Evolutionary conservation across 2,329 filamentous ascomycete genomes (phyloP).

Genomic region (Rhinocladiella similis): DNA sequence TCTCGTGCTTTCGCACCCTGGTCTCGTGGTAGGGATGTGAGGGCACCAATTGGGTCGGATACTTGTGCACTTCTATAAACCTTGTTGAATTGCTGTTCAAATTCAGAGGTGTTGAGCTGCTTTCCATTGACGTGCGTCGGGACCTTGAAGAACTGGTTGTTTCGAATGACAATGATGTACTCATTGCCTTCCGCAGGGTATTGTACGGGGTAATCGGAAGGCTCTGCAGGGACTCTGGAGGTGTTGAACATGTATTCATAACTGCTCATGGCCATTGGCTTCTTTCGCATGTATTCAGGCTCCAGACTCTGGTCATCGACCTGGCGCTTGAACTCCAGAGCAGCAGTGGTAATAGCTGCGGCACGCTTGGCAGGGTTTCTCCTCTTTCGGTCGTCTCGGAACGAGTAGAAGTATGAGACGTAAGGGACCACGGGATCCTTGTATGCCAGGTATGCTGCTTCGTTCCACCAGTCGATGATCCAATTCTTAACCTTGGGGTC

Average conservation of each 20-base stretch:
- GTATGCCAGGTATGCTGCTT: constrained; percentile 87
- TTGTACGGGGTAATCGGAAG: constrained; percentile 80
- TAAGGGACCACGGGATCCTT: constrained; percentile 96
- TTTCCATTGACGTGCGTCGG: constrained; percentile 76
- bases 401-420: constrained; percentile 99
- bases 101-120: constrained; percentile 83
- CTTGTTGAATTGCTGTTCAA: constrained; percentile 83
- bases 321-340: constrained; percentile 90
- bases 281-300: constrained; percentile 98
- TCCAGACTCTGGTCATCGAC: constrained; percentile 81
- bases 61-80: constrained; percentile 78
- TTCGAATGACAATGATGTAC: constrained; percentile 86
- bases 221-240: constrained; percentile 78
- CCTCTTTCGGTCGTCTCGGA: constrained; percentile 86
- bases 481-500: constrained; percentile 86
- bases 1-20: constrained; percentile 84
- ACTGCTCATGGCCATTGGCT: constrained; percentile 96
- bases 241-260: constrained; percentile 99
- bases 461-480: constrained; percentile 98
- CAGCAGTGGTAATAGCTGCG: constrained; percentile 81
- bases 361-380: constrained; percentile 89
- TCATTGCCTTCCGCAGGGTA: constrained; percentile 73
- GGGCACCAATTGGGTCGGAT: constrained; percentile 72
- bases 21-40: constrained; percentile 93
- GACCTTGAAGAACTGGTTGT: constrained; percentile 98